Base-by-base conservation (phyloP, 2,329 filamentous ascomycete species). In the Aspergillus fumigatiaffinis region DNA sequence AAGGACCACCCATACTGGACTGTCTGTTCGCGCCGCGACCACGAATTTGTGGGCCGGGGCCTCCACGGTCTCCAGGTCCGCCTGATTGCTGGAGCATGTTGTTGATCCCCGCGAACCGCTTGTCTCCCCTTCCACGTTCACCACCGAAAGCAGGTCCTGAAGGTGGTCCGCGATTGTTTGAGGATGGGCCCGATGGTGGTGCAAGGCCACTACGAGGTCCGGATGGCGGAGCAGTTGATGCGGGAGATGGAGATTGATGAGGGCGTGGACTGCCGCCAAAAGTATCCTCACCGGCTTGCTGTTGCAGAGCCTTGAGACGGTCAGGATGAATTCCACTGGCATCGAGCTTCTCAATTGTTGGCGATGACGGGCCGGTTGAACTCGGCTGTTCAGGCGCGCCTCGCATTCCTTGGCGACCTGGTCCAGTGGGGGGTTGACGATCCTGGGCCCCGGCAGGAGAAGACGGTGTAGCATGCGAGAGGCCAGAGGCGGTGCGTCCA, bases 291-390 rank as follows among this genome's bases (percentile, higher is more conserved):
- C 66, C 51, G 21, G 66, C 62, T 58, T 71, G 71, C 50, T 70
- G 66, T 56, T 75, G 73, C 35, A 79, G 73, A 41, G 77, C 75
- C 44, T 76, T 78, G 49, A 83, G 68, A 41, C 82, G 77, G 63
- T 83, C 82, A 10, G 82, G 82, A 65, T 84, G 82, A 49, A 85
- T 77, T 32, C 81, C 80, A 23, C 73, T 69, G 17, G 73, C 68
- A 38, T 79, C 76, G 46, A 69, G 61, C 32, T 62, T 65, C 9
- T 71, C 71, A 10, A 67, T 52, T 29, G 70, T 67, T 6, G 73
- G 68, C 44, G 74, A 70, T 17, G 74, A 66, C 12, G 67, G 56
- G 29, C 66, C 63, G n/a, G 68, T 42, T 44, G 67, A 54, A 8
- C 69, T 56, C 28, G 70, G 61, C 52, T 69, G 71, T 10, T 73